A percentile compares a stretch with the other conserved stretches of the same genome.
phyloP scores from a whole-genome alignment of 2,329 filamentous ascomycete species.

The Canariomyces notabilis region DNA sequence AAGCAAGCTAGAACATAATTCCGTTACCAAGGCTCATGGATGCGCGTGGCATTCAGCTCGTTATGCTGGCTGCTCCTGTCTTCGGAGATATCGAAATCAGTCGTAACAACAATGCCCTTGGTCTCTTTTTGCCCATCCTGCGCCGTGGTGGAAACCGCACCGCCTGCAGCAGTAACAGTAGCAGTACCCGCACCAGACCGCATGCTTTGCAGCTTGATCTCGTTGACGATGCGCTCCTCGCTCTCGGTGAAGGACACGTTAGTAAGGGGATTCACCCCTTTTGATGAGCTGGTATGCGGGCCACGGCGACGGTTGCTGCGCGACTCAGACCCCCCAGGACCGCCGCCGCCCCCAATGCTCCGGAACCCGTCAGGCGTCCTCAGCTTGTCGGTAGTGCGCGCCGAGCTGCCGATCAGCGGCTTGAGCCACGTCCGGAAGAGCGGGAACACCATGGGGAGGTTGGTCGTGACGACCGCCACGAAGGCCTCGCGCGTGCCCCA shows the following conservation, averaged over 20 bases:
- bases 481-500: slow-evolving; percentile 36
- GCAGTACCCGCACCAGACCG: not conserved
- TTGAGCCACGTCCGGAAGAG: too few relatives aligned
- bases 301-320: not conserved
- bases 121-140: not conserved
- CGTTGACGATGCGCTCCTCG: slow-evolving; percentile 13
- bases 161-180: not conserved
- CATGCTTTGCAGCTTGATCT: slow-evolving; percentile 9
- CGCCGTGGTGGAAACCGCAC: too few relatives aligned
- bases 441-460: slow-evolving; percentile 38
- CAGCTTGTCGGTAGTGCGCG: too few relatives aligned
- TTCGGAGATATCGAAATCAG: slow-evolving; percentile 9
- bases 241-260: slow-evolving; percentile 14
- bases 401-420: too few relatives aligned
- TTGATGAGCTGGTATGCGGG: not conserved
- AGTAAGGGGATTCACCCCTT: slow-evolving; percentile 10
- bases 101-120: slow-evolving; percentile 9
- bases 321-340: not conserved
- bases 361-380: too few relatives aligned
- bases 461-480: slow-evolving; percentile 34
- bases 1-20: too few relatives aligned
- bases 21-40: too few relatives aligned
- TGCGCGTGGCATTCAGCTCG: not conserved
- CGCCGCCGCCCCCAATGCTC: slow-evolving; percentile 1
- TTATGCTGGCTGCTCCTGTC: slow-evolving; percentile 7